Evolutionary conservation across 179 eudicot species (phyloP), one percentile per base, ranked within the genome.

Genomic region (Amaranthus tricolor): DNA sequence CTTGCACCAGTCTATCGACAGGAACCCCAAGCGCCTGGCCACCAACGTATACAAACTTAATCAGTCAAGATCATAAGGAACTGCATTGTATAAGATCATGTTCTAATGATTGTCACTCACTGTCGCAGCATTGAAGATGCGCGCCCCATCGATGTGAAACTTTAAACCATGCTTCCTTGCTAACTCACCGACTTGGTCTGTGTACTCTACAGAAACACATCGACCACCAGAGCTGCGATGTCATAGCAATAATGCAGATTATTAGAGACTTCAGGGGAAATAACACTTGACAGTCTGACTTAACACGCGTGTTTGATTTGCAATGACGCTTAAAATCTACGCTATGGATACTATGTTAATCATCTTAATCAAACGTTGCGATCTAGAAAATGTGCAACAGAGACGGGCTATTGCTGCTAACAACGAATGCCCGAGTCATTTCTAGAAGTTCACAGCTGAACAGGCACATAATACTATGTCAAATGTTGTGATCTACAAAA

Each of bases 71-170:
- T 61, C 50, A 62, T 21, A 24, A 73, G 6, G 5, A 15, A n/a
- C 49, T 2, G 19, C 47, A 55, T 43, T 13, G 11, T n/a, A 5
- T 7, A 58, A 19, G 5, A 54, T 9, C 40, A 16, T 11, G 56
- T 69, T 58, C 50, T 48, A 31, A 45, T 50, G 11, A 5, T 47
- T 66, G 44, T 57, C 67, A 84, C 95, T 96, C 82, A 96, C 98
- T 59, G 76, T 86, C 51, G 99, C 91, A 71, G 97, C 97, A 77
- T 96, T 88, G 53, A 96, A 96, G 51, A 96, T 89, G 47, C 98
- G 98, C 15, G 99, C 98, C 48, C 98, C 99, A 70, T 96, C 99
- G 10, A 96, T 91, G 73, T 96, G 99, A 84, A 96, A 97, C 88
- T 91, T 89, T 74, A 96, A 64, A 60, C 87, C 96, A 74, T 96